phyloP scores from a whole-genome alignment of 257 asterid genomes.

The Solanum paucissectum region DNA sequence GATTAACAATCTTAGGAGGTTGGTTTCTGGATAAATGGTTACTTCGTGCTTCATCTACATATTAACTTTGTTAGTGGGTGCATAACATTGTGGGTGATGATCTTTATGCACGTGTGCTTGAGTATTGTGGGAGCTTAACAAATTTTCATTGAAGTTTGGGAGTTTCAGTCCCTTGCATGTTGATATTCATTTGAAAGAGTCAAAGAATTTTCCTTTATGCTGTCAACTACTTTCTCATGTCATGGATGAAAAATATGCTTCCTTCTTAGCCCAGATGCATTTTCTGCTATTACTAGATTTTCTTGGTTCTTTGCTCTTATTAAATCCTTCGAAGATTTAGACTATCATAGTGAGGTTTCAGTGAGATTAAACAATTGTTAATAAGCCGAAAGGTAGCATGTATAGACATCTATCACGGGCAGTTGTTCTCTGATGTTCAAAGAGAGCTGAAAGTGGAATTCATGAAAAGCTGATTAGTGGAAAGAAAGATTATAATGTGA shows the following conservation, averaged over 20 bases:
- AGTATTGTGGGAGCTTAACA: not conserved
- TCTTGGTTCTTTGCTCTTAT: not conserved
- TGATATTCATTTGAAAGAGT: not conserved
- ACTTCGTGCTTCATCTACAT: not conserved
- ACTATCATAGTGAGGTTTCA: not conserved
- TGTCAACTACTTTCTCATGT: not conserved
- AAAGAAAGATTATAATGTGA: not conserved
- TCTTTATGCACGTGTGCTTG: not conserved
- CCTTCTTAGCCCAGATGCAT: not conserved
- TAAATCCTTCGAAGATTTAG: not conserved
- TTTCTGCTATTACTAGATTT: not conserved
- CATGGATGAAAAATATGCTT: not conserved
- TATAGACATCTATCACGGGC: not conserved
- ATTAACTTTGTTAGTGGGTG: not conserved
- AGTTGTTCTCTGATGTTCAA: not conserved
- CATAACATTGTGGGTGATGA: not conserved
- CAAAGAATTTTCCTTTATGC: not conserved
- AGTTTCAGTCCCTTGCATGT: not conserved
- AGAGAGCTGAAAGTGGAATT: not conserved
- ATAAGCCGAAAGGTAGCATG: not conserved
- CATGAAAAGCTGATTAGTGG: not conserved
- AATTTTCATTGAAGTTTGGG: not conserved
- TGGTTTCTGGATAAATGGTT: conserved; percentile 6
- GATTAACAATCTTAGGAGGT: conserved; percentile 83
- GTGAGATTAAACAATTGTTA: not conserved